These are phyloP conservation scores for Ascomycota sp. DNA, from an alignment of 2,329 filamentous ascomycete species.

Conservation along the genomic window DNA sequence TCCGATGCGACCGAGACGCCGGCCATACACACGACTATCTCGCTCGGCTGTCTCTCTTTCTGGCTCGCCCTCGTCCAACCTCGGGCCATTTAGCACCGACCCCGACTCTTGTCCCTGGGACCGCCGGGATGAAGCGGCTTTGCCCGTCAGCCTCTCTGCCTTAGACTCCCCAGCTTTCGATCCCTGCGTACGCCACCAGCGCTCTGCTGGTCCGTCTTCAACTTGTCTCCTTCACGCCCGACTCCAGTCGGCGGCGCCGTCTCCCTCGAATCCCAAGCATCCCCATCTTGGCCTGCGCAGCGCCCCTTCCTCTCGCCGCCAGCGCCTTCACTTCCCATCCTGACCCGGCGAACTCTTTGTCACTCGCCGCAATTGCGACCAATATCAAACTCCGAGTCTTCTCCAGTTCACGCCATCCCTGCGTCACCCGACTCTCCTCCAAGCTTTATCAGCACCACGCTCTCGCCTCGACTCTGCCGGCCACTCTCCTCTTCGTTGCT, in stretches of 20 bases:
- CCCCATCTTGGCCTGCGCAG: background rate
- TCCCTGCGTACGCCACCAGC: slow-evolving; percentile 1
- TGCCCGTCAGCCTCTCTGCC: background rate
- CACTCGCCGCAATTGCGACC: slow-evolving; percentile 30
- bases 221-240: slow-evolving; percentile 24
- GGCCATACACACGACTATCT: background rate
- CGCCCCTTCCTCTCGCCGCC: slow-evolving; percentile 3
- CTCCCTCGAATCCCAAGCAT: slow-evolving; percentile 12
- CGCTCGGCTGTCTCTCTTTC: background rate
- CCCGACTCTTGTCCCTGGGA: background rate
- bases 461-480: background rate
- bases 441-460: slow-evolving; percentile 1
- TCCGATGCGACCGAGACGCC: no score
- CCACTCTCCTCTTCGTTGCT: background rate
- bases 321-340: slow-evolving; percentile 5
- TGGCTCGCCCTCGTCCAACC: background rate
- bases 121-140: background rate
- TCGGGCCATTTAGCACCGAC: background rate
- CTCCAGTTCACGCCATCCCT: slow-evolving; percentile 23
- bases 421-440: slow-evolving; percentile 27
- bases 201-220: slow-evolving; percentile 20
- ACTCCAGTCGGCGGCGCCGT: slow-evolving; percentile 19
- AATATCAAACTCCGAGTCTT: slow-evolving; percentile 20
- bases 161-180: background rate
- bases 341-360: slow-evolving; percentile 21